Evolutionary conservation across 805 yeast genomes (phyloP).

Genomic region (Pichia manshurica): DNA sequence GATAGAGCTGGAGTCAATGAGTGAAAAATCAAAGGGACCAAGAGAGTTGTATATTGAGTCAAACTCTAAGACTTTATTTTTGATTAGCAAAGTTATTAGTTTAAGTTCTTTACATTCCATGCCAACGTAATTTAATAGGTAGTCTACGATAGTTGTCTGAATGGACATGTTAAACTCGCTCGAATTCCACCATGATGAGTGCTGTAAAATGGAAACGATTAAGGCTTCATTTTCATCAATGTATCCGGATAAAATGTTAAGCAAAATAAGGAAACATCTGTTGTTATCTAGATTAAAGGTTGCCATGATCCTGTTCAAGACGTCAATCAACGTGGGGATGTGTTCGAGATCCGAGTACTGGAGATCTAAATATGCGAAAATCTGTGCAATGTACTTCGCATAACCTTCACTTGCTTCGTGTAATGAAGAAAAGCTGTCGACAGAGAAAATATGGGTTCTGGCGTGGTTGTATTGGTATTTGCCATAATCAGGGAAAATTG

Average conservation of each 20-base stretch:
- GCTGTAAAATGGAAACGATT: conserved; percentile 43
- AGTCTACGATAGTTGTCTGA: conserved; percentile 21
- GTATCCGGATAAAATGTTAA: conserved; percentile 46
- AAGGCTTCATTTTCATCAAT: conserved; percentile 42
- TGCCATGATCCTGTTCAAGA: conserved; percentile 57
- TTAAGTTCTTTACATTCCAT: conserved; percentile 19
- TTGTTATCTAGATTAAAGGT: conserved; percentile 71
- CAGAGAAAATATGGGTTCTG: conserved; percentile 26
- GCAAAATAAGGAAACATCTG: conserved; percentile 56
- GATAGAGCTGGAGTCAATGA: conserved; percentile 16
- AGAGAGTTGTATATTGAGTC: conserved; percentile 54
- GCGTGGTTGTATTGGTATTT: conserved; percentile 28
- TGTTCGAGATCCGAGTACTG: conserved; percentile 23
- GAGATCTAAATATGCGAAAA: conserved; percentile 34
- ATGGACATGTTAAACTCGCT: conserved; percentile 16
- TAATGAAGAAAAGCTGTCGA: conserved; percentile 47
- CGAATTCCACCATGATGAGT: conserved; percentile 57
- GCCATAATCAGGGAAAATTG: conserved; percentile 27
- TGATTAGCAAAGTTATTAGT: conserved; percentile 51
- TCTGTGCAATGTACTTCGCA: conserved; percentile 51
- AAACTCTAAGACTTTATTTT: conserved; percentile 60
- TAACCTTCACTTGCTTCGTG: conserved; percentile 79
- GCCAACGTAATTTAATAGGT: conserved; percentile 20
- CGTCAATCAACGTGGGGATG: conserved; percentile 39
- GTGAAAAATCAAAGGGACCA: conserved; percentile 37